Base-by-base conservation (phyloP, 495 filamentous ascomycete species). In the Annulohypoxylon nitens region DNA sequence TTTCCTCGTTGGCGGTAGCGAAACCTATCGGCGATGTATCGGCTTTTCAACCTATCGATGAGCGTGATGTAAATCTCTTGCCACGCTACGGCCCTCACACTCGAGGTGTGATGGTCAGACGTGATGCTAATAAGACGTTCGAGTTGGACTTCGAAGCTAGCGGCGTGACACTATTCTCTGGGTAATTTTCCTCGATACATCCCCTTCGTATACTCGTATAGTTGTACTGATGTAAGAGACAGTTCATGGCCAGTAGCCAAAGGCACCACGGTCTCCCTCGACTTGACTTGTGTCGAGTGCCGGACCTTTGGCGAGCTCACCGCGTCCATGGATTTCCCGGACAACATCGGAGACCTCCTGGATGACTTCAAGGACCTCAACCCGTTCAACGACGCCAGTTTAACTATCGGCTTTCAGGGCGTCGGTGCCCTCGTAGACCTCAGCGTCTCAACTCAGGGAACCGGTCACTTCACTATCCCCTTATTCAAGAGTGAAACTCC, bases 331-430 rank as follows among this genome's bases (percentile, higher is more conserved):
- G 75, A 61, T 55, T 70, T 78, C 41, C 76, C 76, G 6, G 63
- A 76, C 7, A 64, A 75, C 33, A 48, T 75, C 33, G 73, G 43
- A 12, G 72, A 71, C 9, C 39, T 76, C 14, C 16, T 78, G 48
- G 55, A 47, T 11, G 67, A 71, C 43, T 23, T 76, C 12, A 57
- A 36, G 4, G 74, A 73, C 20, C 25, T 67, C 0, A 71, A 78
- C 41, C 67, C 70, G 8, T 65, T 78, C 36, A 67, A 76, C 37
- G 59, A 70, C 25, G 69, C 74, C 10, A 78, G 67, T 39, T 30
- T 78, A 9, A 64, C 67, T 3, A 47, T 78, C 14, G 69, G 59
- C 33, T 76, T 78, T 61, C 54, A 73, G 8, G 76, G 76, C 9
- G 76, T 76, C 8, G 71, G 74, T 14, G 74, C 71, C 9, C 61